Conservation (phyloP, 2,329 filamentous ascomycete species). For the Penicillium sp. region DNA sequence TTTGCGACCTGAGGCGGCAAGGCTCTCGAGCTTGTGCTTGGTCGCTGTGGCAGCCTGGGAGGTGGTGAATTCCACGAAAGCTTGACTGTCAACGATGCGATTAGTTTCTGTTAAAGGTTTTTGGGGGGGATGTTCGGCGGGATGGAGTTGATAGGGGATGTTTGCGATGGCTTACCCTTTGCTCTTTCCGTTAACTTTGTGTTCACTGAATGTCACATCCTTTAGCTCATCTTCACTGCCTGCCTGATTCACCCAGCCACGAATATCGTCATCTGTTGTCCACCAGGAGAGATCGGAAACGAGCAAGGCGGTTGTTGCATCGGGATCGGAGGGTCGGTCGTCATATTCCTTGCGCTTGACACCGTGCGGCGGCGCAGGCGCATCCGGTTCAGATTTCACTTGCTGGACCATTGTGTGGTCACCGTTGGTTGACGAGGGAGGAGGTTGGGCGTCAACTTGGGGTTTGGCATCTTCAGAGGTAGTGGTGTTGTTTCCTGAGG, state of each 20-base stretch:
- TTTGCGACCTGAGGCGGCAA: slow-evolving; percentile 62
- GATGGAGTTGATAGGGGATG: background rate
- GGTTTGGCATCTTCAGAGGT: slow-evolving; percentile 1
- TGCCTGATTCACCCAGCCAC: slow-evolving; percentile 80
- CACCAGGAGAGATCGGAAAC: slow-evolving; percentile 95
- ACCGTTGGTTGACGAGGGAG: slow-evolving; percentile 3
- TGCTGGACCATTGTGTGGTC: slow-evolving; percentile 19
- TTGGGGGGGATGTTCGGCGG: background rate
- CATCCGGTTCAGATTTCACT: slow-evolving; percentile 17
- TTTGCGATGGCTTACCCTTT: slow-evolving; percentile 69
- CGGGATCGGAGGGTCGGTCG: slow-evolving; percentile 57
- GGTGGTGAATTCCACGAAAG: slow-evolving; percentile 80
- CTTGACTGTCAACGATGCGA: slow-evolving; percentile 56
- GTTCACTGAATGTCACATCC: slow-evolving; percentile 95
- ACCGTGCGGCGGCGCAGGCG: slow-evolving; percentile 47
- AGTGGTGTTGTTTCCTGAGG: background rate
- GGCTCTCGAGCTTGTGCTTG: slow-evolving; percentile 76
- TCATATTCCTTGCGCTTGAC: slow-evolving; percentile 63
- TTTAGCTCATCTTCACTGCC: slow-evolving; percentile 80
- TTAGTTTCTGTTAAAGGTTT: background rate
- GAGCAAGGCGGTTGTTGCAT: slow-evolving; percentile 70
- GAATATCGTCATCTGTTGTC: slow-evolving; percentile 92
- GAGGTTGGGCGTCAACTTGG: slow-evolving; percentile 1
- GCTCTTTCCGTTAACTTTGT: slow-evolving; percentile 98
- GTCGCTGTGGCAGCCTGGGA: slow-evolving; percentile 81